Base-by-base conservation (phyloP, 1,284 basidiomycete species). In the Austroboletus novae-zelandiae region DNA sequence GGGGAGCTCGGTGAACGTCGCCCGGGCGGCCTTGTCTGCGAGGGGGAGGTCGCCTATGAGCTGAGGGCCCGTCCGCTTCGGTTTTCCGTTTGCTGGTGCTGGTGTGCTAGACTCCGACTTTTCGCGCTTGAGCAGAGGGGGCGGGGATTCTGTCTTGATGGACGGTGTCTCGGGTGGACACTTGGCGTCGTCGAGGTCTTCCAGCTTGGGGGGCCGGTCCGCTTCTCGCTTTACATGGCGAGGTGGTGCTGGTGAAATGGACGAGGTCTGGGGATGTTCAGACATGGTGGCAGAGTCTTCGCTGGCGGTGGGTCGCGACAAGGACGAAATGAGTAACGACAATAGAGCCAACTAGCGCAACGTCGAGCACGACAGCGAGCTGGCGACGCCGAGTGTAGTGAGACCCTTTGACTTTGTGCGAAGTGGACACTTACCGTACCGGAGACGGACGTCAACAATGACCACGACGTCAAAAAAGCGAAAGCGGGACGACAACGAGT, bases 41-140 rank as follows among this genome's bases (percentile, higher is more conserved):
- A 79, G 69, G 14, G 91, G 89, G 32, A 95, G 78, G 71, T 93
- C 74, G 14, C 79, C 79, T 57, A 96, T 90, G 61, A 94, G 79
- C 71, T 86, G 86, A 17, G 77, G 73, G 35, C 71, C 70, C 3
- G 66, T 50, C 31, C 64, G 61, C 51, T 65, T 74, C 31, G 52
- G 55, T 52, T 63, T 71, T 35, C 59, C 55, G 47, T 62, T 57
- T 57, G 62, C 46, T 1, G 59, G 63, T 32, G 58, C 58, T 27
- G 63, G 59, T 0, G 70, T 56, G 61, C 66, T 53, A 52, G 65
- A 59, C 58, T 61, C 55, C 55, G 67, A 60, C 57, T 70, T 56
- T 61, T 61, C 60, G 42, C 59, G 47, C 57, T 66, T 53, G 65
- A 58, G 40, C 32, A 1, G 50, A 43, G 64, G 56, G 31, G 65